Conservation (phyloP, 179 eudicot genomes). For the Silene coronaria region DNA sequence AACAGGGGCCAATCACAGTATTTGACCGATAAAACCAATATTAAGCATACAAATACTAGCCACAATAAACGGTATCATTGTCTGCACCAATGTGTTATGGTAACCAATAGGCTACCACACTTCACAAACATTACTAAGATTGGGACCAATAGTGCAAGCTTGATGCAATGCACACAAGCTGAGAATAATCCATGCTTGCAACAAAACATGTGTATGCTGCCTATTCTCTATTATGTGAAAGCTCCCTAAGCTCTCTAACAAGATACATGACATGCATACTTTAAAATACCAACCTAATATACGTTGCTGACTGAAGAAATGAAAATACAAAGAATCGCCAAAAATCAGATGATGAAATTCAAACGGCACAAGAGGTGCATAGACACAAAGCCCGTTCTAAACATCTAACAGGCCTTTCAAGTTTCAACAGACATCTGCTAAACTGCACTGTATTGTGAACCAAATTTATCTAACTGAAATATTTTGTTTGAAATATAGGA, state of each 20-base stretch:
- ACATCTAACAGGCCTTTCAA: background rate
- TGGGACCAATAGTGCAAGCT: background rate
- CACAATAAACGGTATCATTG: background rate
- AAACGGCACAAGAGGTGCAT: background rate
- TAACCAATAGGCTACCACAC: background rate
- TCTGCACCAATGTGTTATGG: background rate
- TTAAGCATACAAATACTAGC: background rate
- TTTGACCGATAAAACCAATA: background rate
- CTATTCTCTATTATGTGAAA: background rate
- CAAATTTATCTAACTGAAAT: background rate
- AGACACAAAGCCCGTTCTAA: background rate
- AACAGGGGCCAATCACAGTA: background rate
- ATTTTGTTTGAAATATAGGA: background rate
- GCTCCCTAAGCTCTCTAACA: background rate
- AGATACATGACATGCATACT: slow-evolving; percentile 6
- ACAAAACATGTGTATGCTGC: background rate
- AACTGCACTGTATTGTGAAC: background rate
- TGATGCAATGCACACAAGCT: background rate
- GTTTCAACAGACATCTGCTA: background rate
- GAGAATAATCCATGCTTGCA: background rate
- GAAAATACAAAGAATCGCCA: background rate
- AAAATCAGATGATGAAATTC: background rate
- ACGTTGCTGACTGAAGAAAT: background rate
- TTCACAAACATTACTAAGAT: background rate
- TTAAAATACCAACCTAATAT: background rate